Evolutionary conservation across 495 filamentous ascomycete species (phyloP).

Genomic region (Penicillium waksmanii): DNA sequence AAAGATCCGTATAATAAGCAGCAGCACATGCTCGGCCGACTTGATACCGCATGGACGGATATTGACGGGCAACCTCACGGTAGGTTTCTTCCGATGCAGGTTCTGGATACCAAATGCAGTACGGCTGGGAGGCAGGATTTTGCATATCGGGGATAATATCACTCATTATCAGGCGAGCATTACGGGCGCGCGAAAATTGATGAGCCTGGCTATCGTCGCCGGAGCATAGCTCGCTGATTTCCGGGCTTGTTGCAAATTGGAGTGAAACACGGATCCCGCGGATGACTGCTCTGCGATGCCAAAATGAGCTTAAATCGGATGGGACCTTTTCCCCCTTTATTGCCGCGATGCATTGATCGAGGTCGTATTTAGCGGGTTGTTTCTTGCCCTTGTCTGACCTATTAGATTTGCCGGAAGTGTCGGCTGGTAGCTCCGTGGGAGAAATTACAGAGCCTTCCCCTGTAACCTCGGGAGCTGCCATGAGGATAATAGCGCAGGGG

Average conservation of each 20-base stretch:
- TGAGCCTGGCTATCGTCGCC: slow-evolving; percentile 15
- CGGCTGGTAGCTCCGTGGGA: no score
- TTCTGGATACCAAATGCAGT: slow-evolving; percentile 50
- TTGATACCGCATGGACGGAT: slow-evolving; percentile 25
- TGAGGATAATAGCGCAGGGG: no score
- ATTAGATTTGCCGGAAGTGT: no score
- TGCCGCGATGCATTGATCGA: slow-evolving; percentile 18
- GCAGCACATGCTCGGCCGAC: slow-evolving; percentile 33
- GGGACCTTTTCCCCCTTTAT: slow-evolving; percentile 25
- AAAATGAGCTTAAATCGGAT: slow-evolving; percentile 16
- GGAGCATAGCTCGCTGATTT: slow-evolving; percentile 21
- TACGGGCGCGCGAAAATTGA: slow-evolving; percentile 24
- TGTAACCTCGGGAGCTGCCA: no score
- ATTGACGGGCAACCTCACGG: slow-evolving; percentile 23
- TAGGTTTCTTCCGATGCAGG: slow-evolving; percentile 39
- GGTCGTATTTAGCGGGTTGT: slow-evolving; percentile 3
- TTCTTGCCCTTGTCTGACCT: no score
- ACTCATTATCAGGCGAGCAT: slow-evolving; percentile 47
- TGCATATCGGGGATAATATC: slow-evolving; percentile 38
- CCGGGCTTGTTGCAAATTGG: slow-evolving; percentile 21
- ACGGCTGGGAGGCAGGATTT: slow-evolving; percentile 34
- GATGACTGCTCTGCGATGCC: slow-evolving; percentile 19
- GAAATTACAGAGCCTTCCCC: no score
- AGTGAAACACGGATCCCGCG: slow-evolving; percentile 22
- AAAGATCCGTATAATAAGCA: slow-evolving; percentile 32